Evolutionary conservation across 306 rosid species (phyloP).

Genomic region (Albizia julibrissin): DNA sequence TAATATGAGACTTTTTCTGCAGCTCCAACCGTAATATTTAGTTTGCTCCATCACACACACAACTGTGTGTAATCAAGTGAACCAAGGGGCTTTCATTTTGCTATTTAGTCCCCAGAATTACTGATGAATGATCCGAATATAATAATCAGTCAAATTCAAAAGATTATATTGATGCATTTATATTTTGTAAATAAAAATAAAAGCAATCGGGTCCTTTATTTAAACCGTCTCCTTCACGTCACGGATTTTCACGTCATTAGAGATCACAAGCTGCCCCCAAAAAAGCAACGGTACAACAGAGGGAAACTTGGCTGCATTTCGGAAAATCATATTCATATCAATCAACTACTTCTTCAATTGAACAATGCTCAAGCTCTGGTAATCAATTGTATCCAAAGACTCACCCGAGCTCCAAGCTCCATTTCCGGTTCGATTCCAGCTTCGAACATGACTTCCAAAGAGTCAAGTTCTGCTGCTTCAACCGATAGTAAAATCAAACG

Average conservation of each 20-base stretch:
- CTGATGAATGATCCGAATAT: background rate
- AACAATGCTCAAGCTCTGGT: background rate
- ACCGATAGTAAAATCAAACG: constrained; percentile 62
- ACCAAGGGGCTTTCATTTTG: background rate
- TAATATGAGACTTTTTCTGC: background rate
- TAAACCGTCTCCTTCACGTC: constrained; percentile 20
- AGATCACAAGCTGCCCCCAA: background rate
- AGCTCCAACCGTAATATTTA: constrained; percentile 24
- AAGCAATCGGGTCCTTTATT: background rate
- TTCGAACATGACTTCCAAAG: constrained; percentile 64
- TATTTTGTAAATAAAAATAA: background rate
- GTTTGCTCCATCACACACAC: constrained; percentile 9
- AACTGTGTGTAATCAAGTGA: background rate
- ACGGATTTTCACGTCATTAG: constrained; percentile 4
- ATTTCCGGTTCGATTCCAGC: constrained; percentile 24
- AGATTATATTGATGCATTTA: background rate
- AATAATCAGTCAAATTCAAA: background rate
- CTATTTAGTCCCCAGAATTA: background rate
- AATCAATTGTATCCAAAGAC: background rate
- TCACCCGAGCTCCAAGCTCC: background rate
- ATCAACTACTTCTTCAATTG: background rate
- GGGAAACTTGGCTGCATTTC: constrained; percentile 21
- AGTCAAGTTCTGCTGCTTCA: constrained; percentile 67
- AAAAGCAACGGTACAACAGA: constrained; percentile 22
- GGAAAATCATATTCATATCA: background rate